A percentile compares a stretch with the other conserved stretches of the same genome.
Conservation (phyloP, 140 eudicot species). For the Bidens hawaiensis region DNA sequence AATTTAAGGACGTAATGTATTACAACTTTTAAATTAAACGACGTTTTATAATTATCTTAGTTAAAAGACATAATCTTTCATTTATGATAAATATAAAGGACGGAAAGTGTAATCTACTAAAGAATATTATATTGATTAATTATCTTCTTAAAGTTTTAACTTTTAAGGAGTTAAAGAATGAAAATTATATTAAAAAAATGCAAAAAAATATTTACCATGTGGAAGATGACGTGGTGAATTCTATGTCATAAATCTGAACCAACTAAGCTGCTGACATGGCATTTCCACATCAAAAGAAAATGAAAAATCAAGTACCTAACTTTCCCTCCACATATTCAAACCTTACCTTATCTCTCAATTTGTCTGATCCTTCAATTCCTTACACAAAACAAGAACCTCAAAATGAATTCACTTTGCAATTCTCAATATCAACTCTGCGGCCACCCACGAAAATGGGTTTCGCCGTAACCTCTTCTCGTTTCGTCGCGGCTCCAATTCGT, state of each 20-base stretch:
- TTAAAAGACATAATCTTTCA: no score
- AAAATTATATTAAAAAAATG: no score
- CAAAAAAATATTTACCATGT: no score
- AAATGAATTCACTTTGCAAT: conserved; percentile 24
- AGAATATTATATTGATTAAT: no score
- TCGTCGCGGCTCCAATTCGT: conserved; percentile 46
- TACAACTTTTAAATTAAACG: no score
- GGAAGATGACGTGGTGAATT: neutral
- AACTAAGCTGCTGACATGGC: conserved; percentile 20
- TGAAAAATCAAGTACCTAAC: neutral
- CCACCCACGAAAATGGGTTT: conserved; percentile 44
- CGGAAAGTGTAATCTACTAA: no score
- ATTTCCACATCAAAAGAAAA: conserved; percentile 6
- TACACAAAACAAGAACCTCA: conserved; percentile 19
- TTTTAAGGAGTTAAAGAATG: no score
- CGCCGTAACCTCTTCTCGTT: conserved; percentile 45
- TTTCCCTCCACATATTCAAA: conserved; percentile 42
- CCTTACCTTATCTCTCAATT: conserved; percentile 35
- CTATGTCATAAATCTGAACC: neutral
- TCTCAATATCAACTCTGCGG: conserved; percentile 7
- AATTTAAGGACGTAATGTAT: no score
- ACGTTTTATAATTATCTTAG: no score
- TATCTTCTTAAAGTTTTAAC: no score
- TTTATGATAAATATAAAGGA: no score
- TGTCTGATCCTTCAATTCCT: conserved; percentile 23